Base-by-base conservation (phyloP, 2,329 filamentous ascomycete species). In the Pezicula radicicola region DNA sequence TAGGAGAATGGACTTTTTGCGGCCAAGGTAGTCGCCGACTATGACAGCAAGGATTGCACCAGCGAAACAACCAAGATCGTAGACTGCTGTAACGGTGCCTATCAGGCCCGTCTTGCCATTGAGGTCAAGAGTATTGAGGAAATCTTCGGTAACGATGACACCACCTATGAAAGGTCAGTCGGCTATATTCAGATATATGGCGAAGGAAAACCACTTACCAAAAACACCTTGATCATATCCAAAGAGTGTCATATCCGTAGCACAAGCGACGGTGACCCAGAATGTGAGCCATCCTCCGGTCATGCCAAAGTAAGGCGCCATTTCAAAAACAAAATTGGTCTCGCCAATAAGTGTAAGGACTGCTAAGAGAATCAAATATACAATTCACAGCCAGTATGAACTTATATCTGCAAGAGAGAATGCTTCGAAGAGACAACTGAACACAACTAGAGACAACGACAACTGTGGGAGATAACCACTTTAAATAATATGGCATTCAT, bases 251-350 rank as follows among this genome's bases (percentile, higher is more conserved):
- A 69, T 78, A 47, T 77, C 74, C 3, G 73, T 77, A 27, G 71
- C 70, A 60, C 73, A 75, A 8, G 71, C 72, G 39, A 75, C 66
- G 13, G 63, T 78, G n/a, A 80, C 69, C 78, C 78, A 81, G 55
- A 81, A 78, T 15, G 76, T 79, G 36, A 81, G 70, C 77, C 75
- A 79, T 70, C 71, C 72, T 54, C 77, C 77, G n/a, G 70, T 76
- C 42, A 78, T 58, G 48, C 78, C 77, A 65, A 80, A 80, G 57
- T 78, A 81, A 46, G 72, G 76, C 61, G 68, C 59, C 50, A 63
- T 71, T 15, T 30, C 10, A 12, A 9, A 30, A 30, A 8, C 7
- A 30, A 30, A 30, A 30, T 33, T 30, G 28, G 28, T 30, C 28
- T 30, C 7, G 28, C 28, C 28, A 30, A 30, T 30, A 12, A 9